Conservation (phyloP, 192 early-diverging fungal species). For the Funneliformis geosporum region DNA sequence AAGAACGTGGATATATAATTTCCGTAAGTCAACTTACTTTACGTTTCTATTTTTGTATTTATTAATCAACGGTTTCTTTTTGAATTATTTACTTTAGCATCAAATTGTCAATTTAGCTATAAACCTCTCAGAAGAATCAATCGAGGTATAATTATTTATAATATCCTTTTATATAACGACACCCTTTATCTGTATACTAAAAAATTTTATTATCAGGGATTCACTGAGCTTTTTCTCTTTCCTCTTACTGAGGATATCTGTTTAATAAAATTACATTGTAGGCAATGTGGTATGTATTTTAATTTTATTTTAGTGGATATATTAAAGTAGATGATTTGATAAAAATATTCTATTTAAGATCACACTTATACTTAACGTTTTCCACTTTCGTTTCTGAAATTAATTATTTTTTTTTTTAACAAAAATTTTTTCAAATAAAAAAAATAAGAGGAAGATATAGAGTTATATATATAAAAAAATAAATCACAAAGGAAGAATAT, state of each 20-base stretch:
- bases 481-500: too few relatives aligned
- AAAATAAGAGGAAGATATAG: too few relatives aligned
- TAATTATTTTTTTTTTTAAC: too few relatives aligned
- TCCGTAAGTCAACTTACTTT: not conserved
- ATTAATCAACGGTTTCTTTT: too few relatives aligned
- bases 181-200: not conserved
- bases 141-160: not conserved
- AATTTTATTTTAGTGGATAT: too few relatives aligned
- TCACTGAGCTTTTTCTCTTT: not conserved
- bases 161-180: not conserved
- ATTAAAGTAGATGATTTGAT: too few relatives aligned
- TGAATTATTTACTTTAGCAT: not conserved
- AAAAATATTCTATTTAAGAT: too few relatives aligned
- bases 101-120: not conserved
- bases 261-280: constrained; percentile 10
- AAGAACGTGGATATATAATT: not conserved
- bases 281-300: constrained; percentile 14
- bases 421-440: too few relatives aligned
- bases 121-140: not conserved
- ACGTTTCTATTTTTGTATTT: too few relatives aligned
- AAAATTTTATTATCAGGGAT: not conserved
- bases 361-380: too few relatives aligned
- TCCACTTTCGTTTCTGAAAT: too few relatives aligned
- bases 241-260: constrained; percentile 10
- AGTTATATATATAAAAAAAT: too few relatives aligned